Percentiles rank a stretch among this genome's conserved stretches.
phyloP scores from a whole-genome alignment of 805 yeast genomes.

The Sungouiozyma intestinalis region DNA sequence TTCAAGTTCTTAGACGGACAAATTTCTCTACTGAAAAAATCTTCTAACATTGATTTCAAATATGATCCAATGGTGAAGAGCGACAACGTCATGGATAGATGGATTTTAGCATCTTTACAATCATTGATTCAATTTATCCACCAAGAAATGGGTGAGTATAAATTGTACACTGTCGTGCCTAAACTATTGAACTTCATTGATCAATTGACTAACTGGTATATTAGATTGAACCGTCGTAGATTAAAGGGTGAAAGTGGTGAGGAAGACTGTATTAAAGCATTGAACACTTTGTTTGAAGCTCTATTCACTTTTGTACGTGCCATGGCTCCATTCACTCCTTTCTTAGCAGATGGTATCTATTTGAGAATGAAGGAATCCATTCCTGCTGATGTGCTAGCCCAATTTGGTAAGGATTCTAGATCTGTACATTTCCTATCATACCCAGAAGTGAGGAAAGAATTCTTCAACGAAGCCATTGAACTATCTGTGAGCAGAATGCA shows the following conservation, averaged over 20 bases:
- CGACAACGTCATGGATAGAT: constrained; percentile 90
- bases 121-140: constrained; percentile 80
- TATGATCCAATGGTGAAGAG: constrained; percentile 58
- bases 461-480: constrained; percentile 76
- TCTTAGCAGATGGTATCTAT: constrained; percentile 83
- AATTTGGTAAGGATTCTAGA: constrained; percentile 48
- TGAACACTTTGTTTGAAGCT: constrained; percentile 87
- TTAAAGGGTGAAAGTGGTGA: constrained; percentile 88
- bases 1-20: constrained; percentile 95
- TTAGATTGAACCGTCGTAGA: constrained; percentile 95
- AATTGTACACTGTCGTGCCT: constrained; percentile 94
- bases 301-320: constrained; percentile 81
- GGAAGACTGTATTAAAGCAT: constrained; percentile 74
- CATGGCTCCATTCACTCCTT: constrained; percentile 99
- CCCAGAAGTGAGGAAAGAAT: constrained; percentile 73
- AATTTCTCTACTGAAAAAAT: constrained; percentile 72
- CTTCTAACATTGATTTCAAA: constrained; percentile 55
- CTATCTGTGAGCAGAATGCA: constrained; percentile 92
- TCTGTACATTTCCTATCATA: constrained; percentile 92
- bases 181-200: constrained; percentile 80
- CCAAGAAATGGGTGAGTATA: constrained; percentile 79
- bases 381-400: constrained; percentile 45
- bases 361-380: constrained; percentile 57
- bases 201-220: constrained; percentile 96
- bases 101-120: constrained; percentile 96